These are phyloP conservation scores for Pseudozyma sp. DNA, from an alignment of 1,284 basidiomycete species.

Conservation along the genomic window DNA sequence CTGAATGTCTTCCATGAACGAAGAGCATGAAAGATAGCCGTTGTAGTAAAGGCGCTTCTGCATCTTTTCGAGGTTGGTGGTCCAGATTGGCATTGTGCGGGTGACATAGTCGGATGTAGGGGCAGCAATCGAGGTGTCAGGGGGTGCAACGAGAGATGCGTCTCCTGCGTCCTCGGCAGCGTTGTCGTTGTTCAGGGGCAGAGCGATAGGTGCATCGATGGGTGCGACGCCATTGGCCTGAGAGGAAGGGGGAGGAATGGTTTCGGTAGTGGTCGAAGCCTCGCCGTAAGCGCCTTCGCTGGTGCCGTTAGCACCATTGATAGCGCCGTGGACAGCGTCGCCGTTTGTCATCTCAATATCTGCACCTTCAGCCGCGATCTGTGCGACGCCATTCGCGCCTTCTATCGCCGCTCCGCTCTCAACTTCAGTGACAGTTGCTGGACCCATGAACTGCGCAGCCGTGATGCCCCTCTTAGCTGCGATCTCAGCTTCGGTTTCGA, in stretches of 20 bases:
- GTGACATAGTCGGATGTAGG: conserved; percentile 38
- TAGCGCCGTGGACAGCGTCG: conserved; percentile 2
- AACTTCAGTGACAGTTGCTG: conserved; percentile 7
- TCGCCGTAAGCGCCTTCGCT: background rate
- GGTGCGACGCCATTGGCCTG: conserved; percentile 15
- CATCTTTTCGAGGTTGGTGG: conserved; percentile 81
- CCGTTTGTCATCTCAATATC: conserved; percentile 37
- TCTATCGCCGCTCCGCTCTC: conserved; percentile 11
- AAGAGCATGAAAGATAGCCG: conserved; percentile 85
- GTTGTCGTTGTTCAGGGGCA: background rate
- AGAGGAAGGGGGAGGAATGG: conserved; percentile 21
- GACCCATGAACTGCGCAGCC: conserved; percentile 42
- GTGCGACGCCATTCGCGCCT: conserved; percentile 3
- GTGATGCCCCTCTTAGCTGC: conserved; percentile 42
- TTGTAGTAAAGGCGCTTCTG: conserved; percentile 86
- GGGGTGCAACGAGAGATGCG: conserved; percentile 16
- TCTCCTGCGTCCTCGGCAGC: conserved; percentile 4
- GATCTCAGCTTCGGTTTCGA: conserved; percentile 41
- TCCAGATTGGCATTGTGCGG: conserved; percentile 64
- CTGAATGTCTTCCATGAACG: conserved; percentile 87
- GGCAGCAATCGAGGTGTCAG: conserved; percentile 5
- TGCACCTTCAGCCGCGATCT: conserved; percentile 1
- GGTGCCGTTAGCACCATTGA: conserved; percentile 17
- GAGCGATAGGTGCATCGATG: background rate
- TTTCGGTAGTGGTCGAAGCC: background rate